Evolutionary conservation across 2,329 filamentous ascomycete species (phyloP).

Genomic region (Penicillium sp.): DNA sequence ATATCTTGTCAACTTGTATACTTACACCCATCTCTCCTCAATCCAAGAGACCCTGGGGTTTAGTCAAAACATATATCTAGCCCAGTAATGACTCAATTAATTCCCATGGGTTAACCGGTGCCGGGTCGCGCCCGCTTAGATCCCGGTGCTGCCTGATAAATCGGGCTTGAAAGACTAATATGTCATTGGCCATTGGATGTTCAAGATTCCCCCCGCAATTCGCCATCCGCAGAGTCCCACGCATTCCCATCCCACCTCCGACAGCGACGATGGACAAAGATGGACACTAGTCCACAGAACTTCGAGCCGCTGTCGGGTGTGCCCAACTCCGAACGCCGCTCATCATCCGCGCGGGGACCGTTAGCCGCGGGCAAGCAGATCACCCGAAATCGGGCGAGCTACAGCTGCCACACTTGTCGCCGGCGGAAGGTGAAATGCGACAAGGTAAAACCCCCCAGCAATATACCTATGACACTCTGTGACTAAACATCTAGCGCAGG

Average conservation of each 20-base stretch:
- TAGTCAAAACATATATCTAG: too few relatives aligned
- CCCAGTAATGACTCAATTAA: not conserved
- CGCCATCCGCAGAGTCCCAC: constrained; percentile 5
- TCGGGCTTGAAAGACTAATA: not conserved
- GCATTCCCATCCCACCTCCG: not conserved
- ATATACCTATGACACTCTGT: not conserved
- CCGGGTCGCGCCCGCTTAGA: not conserved
- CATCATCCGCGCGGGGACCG: constrained; percentile 13
- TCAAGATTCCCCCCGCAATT: constrained; percentile 11
- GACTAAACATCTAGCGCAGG: constrained; percentile 22
- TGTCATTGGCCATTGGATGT: constrained; percentile 8
- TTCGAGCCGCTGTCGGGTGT: constrained; percentile 4
- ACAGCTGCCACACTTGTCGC: constrained; percentile 49
- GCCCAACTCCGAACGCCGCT: constrained; percentile 3
- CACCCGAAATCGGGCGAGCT: constrained; percentile 48
- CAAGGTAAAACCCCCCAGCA: constrained; percentile 29
- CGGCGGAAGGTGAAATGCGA: constrained; percentile 50
- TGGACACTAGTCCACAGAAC: constrained; percentile 14
- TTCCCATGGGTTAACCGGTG: not conserved
- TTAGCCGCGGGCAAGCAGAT: constrained; percentile 42
- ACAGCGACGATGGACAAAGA: constrained; percentile 15
- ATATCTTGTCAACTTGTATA: too few relatives aligned
- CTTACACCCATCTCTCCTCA: too few relatives aligned
- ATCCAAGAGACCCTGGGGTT: too few relatives aligned
- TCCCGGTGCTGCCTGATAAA: not conserved